Percentiles rank a stretch among this genome's conserved stretches.
Evolutionary conservation across 2,329 filamentous ascomycete species (phyloP).

Genomic region (Cytospora leucostoma): DNA sequence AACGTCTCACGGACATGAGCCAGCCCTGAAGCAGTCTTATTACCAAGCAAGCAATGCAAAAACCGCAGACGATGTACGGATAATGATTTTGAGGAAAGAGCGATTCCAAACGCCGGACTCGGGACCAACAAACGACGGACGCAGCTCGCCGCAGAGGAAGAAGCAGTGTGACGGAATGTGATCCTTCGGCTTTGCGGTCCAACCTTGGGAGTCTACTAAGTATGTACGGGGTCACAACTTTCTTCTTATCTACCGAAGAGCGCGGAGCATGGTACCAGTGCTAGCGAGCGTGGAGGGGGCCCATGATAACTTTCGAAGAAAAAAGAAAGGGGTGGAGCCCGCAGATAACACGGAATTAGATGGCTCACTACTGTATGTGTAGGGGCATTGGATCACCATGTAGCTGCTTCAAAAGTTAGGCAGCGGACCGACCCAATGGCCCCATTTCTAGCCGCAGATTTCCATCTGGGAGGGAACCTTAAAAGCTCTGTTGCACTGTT

Average conservation of each 20-base stretch:
- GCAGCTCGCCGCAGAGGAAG: not conserved
- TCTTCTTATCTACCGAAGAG: not conserved
- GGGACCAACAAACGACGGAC: not conserved
- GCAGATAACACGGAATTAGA: constrained; percentile 5
- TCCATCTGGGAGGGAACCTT: not conserved
- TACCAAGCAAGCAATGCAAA: not conserved
- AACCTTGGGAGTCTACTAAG: not conserved
- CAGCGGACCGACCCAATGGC: not conserved
- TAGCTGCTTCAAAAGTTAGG: not conserved
- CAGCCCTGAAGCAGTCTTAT: not conserved
- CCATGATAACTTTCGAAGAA: not conserved
- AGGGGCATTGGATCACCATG: no score
- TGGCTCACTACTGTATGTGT: not conserved
- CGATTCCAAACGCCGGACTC: not conserved
- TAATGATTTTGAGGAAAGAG: not conserved
- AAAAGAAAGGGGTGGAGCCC: constrained; percentile 3
- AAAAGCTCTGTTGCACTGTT: no score
- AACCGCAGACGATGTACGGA: not conserved
- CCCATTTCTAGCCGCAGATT: not conserved
- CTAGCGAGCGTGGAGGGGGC: constrained; percentile 10
- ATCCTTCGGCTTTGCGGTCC: not conserved
- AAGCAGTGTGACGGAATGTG: not conserved
- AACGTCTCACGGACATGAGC: not conserved
- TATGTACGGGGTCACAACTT: not conserved
- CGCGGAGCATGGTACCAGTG: not conserved